A percentile compares a stretch with the other conserved stretches of the same genome.
These are phyloP conservation scores for Aquilaria malaccensis DNA, from an alignment of 345 rosid species.

Conservation along the genomic window DNA sequence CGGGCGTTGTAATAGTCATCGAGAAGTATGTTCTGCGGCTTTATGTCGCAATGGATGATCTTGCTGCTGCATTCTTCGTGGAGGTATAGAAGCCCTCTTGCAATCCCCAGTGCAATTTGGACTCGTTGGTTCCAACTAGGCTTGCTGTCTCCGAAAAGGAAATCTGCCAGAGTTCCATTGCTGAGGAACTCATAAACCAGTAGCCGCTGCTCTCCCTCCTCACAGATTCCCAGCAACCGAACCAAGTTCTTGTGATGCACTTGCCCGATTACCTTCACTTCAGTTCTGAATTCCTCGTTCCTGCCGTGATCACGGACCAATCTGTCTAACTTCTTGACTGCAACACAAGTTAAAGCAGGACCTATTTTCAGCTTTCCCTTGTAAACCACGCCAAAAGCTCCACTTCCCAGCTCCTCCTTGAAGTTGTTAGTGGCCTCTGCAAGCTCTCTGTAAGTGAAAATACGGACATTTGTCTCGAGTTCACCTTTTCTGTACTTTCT, in stretches of 20 bases:
- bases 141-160: constrained; percentile 20
- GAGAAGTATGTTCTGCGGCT: constrained; percentile 39
- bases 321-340: constrained; percentile 31
- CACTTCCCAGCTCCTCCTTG: constrained; percentile 31
- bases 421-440: constrained; percentile 26
- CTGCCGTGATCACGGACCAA: constrained; percentile 1
- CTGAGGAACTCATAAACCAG: constrained; percentile 32
- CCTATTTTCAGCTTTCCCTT: constrained; percentile 18
- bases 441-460: constrained; percentile 28
- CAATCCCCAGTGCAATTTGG: constrained; percentile 34
- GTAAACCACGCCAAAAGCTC: constrained; percentile 36
- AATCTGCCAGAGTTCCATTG: constrained; percentile 23
- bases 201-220: constrained; percentile 23
- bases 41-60: constrained; percentile 41
- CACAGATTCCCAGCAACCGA: constrained; percentile 30
- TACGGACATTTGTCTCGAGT: constrained; percentile 12
- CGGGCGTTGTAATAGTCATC: constrained; percentile 30
- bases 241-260: constrained; percentile 37
- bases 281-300: constrained; percentile 29
- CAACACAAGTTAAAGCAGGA: background rate
- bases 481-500: background rate
- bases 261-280: constrained; percentile 23
- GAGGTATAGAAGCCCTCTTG: constrained; percentile 34
- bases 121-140: constrained; percentile 31
- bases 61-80: constrained; percentile 39